A percentile compares a stretch with the other conserved stretches of the same genome.
These are phyloP conservation scores for Monosporascus sp. DNA, from an alignment of 2,329 filamentous ascomycete species.

Conservation along the genomic window DNA sequence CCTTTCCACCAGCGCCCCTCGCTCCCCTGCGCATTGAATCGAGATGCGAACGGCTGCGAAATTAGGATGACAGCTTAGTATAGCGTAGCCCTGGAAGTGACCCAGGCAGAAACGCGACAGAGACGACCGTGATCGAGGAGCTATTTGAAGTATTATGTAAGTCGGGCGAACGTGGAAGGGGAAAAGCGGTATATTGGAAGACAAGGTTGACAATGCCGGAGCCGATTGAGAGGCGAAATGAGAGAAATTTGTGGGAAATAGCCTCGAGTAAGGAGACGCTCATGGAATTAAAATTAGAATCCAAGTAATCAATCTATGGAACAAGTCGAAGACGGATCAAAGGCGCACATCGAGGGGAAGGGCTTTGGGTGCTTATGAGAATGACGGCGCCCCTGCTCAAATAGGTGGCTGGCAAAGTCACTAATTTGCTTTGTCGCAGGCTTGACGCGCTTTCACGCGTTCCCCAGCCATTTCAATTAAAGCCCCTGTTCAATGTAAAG, in stretches of 20 bases:
- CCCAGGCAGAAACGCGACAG: not conserved
- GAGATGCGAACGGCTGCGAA: not conserved
- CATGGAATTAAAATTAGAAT: not conserved
- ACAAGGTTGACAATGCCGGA: not conserved
- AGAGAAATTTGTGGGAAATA: not conserved
- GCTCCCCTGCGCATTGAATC: conserved; percentile 5
- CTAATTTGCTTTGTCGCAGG: not conserved
- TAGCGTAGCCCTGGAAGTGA: not conserved
- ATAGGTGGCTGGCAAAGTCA: not conserved
- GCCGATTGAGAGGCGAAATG: not conserved
- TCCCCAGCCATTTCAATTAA: conserved; percentile 27
- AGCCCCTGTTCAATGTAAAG: conserved; percentile 15
- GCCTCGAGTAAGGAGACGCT: not conserved
- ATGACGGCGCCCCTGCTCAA: not conserved
- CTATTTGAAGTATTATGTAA: too few relatives aligned
- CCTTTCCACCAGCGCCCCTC: conserved; percentile 6
- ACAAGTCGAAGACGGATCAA: not conserved
- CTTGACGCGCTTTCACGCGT: conserved; percentile 11
- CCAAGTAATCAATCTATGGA: not conserved
- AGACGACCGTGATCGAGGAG: not conserved
- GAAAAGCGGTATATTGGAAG: not conserved
- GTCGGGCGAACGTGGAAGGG: too few relatives aligned
- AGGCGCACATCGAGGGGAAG: not conserved
- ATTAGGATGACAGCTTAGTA: not conserved
- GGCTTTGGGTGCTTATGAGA: not conserved